A percentile compares a stretch with the other conserved stretches of the same genome.
Evolutionary conservation across 2,329 filamentous ascomycete species (phyloP).

Genomic region (Cadophora luteo-olivacea): DNA sequence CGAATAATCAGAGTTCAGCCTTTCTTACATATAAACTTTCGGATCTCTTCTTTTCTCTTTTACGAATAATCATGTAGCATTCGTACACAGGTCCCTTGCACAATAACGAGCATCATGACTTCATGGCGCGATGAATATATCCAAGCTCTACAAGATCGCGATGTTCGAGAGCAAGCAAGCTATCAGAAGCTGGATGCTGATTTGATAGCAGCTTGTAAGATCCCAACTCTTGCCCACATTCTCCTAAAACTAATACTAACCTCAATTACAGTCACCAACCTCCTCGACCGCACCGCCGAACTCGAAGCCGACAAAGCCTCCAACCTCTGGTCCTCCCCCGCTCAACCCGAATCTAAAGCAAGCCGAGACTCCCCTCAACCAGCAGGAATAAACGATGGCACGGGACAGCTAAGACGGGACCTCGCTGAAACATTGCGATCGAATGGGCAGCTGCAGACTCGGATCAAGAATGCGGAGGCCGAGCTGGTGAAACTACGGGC

Average conservation of each 20-base stretch:
- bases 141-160: constrained; percentile 73
- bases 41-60: background rate
- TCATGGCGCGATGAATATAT: constrained; percentile 83
- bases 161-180: constrained; percentile 70
- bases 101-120: constrained; percentile 35
- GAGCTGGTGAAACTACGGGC: constrained; percentile 70
- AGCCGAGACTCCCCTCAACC: constrained; percentile 38
- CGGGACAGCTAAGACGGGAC: constrained; percentile 67
- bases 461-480: constrained; percentile 65
- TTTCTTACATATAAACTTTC: constrained; percentile 2
- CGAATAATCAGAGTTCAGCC: constrained; percentile 15
- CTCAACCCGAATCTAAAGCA: constrained; percentile 42
- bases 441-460: constrained; percentile 69
- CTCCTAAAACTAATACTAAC: constrained; percentile 27
- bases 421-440: constrained; percentile 79
- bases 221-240: background rate
- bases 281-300: constrained; percentile 70
- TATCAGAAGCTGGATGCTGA: constrained; percentile 63
- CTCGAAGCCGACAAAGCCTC: constrained; percentile 64
- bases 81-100: background rate
- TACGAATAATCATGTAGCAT: background rate
- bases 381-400: constrained; percentile 39
- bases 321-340: constrained; percentile 29
- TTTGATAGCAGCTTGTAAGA: constrained; percentile 80
- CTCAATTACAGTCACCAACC: constrained; percentile 61